These are phyloP conservation scores for Allodekkera sacchari DNA, from an alignment of 805 yeast species.

Conservation along the genomic window DNA sequence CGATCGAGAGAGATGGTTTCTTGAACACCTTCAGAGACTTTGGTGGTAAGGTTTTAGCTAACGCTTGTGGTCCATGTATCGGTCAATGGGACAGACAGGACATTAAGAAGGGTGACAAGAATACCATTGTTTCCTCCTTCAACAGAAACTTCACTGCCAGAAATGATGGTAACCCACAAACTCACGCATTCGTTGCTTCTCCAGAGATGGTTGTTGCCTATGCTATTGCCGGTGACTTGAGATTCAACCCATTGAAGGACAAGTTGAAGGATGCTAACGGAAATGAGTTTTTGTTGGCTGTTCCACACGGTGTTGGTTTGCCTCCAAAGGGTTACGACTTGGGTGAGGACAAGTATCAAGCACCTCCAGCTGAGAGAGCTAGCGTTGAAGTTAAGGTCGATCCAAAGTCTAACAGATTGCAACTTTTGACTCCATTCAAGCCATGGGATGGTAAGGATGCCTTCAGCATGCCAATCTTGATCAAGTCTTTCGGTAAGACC, in stretches of 20 bases:
- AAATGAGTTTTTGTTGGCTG: constrained; percentile 62
- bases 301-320: constrained; percentile 79
- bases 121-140: constrained; percentile 93
- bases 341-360: constrained; percentile 85
- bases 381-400: constrained; percentile 65
- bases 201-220: constrained; percentile 97
- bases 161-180: constrained; percentile 96
- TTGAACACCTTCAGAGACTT: constrained; percentile 70
- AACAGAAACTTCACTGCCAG: constrained; percentile 97
- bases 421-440: constrained; percentile 85
- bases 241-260: constrained; percentile 88
- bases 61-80: constrained; percentile 99
- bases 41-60: constrained; percentile 90
- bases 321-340: constrained; percentile 61
- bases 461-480: constrained; percentile 79
- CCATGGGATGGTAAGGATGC: constrained; percentile 98
- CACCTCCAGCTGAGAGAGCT: constrained; percentile 86
- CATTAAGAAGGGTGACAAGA: constrained; percentile 51
- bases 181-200: constrained; percentile 97
- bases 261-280: constrained; percentile 67
- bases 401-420: constrained; percentile 95
- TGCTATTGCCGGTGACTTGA: constrained; percentile 89
- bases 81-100: constrained; percentile 98
- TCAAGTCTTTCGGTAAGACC: constrained; percentile 95
- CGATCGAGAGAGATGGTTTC: constrained; percentile 92